Base-by-base conservation (phyloP, 331 rosid species). In the Arachis monticola region DNA sequence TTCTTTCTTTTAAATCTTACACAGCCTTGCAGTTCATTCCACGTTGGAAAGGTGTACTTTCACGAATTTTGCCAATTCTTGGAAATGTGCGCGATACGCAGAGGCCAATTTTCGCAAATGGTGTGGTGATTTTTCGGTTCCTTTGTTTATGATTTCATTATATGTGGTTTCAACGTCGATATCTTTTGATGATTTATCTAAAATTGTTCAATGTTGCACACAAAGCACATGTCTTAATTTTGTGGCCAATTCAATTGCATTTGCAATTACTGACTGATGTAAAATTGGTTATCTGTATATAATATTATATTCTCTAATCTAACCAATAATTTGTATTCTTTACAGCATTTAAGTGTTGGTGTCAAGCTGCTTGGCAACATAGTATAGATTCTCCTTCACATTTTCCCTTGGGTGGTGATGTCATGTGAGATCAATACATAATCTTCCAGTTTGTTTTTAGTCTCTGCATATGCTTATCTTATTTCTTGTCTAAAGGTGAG, bases 291-390 rank as follows among this genome's bases (percentile, higher is more conserved):
- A 38, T 48, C 55, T 38, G 8, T 62, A 64, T 35, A 64, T 58
- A 44, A 60, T 52, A 11, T 74, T 12, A 57, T 53, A 41, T 51
- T 51, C 45, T 69, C 55, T 61, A 40, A 64, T 73, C 56, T 56
- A 63, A 76, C 79, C 51, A 53, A 68, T 50, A 42, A 13, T 57
- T 71, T 74, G 53, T 76, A 45, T 79, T 70, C 78, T 67, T 81
- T 90, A 69, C 97, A 94, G 99, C 99, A 81, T 86, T 94, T 69
- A 94, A 94, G 85, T 92, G 96, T 83, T 94, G 99, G 99, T 92
- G 99, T 82, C 96, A 92, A 85, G 99, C 99, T 77, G 95, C 90
- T 75, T 87, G 91, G 91, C 99, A 90, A 77, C 81, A 80, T 78
- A 83, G 84, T 63, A 68, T 80, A 82, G 99, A 94, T 76, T 82